Conservation (phyloP, 208 protist species). For the Leishmania guyanensis region DNA sequence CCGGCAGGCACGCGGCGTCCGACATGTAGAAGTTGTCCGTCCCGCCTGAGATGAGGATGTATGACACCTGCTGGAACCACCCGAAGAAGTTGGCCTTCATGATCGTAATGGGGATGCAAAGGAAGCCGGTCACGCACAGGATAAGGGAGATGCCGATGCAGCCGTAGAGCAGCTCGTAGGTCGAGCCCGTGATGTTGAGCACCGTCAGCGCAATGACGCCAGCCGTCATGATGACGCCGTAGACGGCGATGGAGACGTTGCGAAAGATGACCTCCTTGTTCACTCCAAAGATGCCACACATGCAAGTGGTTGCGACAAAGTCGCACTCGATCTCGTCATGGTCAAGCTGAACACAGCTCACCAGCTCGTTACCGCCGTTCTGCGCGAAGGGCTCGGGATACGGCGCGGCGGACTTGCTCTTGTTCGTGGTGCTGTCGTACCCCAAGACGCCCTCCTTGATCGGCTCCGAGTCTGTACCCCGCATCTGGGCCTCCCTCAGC, state of each 20-base stretch:
- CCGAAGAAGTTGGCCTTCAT: constrained; percentile 57
- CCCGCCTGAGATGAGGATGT: constrained; percentile 47
- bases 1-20: constrained; percentile 34
- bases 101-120: constrained; percentile 41
- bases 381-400: not conserved
- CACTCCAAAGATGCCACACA: constrained; percentile 32
- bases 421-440: not conserved
- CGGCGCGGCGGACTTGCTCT: constrained; percentile 4
- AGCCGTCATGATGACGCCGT: constrained; percentile 42
- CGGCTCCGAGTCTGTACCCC: constrained; percentile 5
- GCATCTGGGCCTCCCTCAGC: constrained; percentile 23
- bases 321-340: not conserved
- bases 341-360: not conserved
- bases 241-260: constrained; percentile 32
- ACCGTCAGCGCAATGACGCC: constrained; percentile 38
- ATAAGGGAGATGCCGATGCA: constrained; percentile 36
- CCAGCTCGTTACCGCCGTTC: not conserved
- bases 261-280: constrained; percentile 39
- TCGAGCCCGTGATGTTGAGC: constrained; percentile 40
- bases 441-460: not conserved
- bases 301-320: not conserved
- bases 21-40: constrained; percentile 59
- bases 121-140: constrained; percentile 42
- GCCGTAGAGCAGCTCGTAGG: constrained; percentile 35
- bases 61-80: constrained; percentile 40